Evolutionary conservation across 2,329 filamentous ascomycete genomes (phyloP), one percentile per base, ranked within the genome.

Genomic region (Ceratocystis destructans): DNA sequence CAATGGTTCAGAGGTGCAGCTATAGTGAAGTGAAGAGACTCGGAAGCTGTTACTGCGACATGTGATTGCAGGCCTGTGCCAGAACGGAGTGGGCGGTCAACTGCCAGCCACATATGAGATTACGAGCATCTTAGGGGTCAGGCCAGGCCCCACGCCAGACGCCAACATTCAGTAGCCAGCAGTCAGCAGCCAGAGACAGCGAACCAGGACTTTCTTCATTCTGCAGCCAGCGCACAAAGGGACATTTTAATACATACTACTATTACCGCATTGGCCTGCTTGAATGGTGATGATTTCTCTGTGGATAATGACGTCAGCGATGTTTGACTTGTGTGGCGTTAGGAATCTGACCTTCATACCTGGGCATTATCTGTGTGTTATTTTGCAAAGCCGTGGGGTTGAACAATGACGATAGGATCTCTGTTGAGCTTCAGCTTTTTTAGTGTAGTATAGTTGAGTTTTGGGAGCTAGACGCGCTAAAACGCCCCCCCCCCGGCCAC

Each of bases 201-300:
- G 10, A 41, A 4, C 8, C n/a, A 48, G 17, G 46, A 8, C 20
- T 48, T 17, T 25, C 20, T 48, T 17, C 50, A 22, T 5, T 57
- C 31, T 8, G 12, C 25, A 31, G 53, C 53, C 53, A 33, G 53
- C 12, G 53, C 12, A 57, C 12, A n/a, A 12, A 15, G 17, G 22
- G 53, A 57, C 28, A n/a, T 22, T 57, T 37, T 17, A 37, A 70
- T 69, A 88, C 89, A 81, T 75, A 96, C 92, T 93, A 85, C 92
- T 96, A 80, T 97, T 97, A 83, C 93, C 94, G 83, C 94, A 97
- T 79, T 97, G 94, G 83, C 94, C 94, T 70, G 95, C 93, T 79
- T 99, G 94, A 73, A 99, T 88, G 69, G 95, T 99, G 77, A 99
- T 99, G 73, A 99, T 99, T 84, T 99, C 94, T 78, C 94, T 96